Evolutionary conservation across 768 basidiomycete species (phyloP).

Genomic region (Clitopilus hobsonii): DNA sequence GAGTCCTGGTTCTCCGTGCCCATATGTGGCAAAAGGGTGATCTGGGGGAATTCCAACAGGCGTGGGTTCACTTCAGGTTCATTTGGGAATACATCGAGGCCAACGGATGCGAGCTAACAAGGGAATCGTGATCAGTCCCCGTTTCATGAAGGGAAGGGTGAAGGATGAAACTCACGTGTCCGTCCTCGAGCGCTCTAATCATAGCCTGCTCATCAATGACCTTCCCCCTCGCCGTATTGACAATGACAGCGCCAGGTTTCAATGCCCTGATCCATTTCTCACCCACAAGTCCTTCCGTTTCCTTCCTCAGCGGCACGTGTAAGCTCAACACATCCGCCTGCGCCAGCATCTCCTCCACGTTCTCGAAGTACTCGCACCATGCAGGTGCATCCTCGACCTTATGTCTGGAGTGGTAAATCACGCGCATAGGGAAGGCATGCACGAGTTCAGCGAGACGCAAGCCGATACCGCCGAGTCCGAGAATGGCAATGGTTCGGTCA

Average conservation of each 20-base stretch:
- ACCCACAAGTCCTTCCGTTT: slow-evolving; percentile 71
- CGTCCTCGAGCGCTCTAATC: slow-evolving; percentile 79
- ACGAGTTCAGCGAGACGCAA: slow-evolving; percentile 64
- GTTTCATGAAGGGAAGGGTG: not conserved
- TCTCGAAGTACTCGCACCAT: slow-evolving; percentile 73
- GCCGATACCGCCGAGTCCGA: slow-evolving; percentile 79
- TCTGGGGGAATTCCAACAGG: slow-evolving; percentile 75
- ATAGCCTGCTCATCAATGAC: slow-evolving; percentile 86
- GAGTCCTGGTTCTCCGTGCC: slow-evolving; percentile 84
- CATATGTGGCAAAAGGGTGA: slow-evolving; percentile 88
- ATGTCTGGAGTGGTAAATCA: slow-evolving; percentile 74
- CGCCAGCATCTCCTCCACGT: slow-evolving; percentile 59
- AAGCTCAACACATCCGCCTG: slow-evolving; percentile 82
- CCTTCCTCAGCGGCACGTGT: slow-evolving; percentile 72
- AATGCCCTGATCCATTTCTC: slow-evolving; percentile 73
- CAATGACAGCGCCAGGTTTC: slow-evolving; percentile 73
- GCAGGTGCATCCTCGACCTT: slow-evolving; percentile 53
- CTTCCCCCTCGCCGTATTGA: slow-evolving; percentile 90
- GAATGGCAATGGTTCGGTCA: slow-evolving; percentile 64
- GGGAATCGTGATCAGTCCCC: slow-evolving; percentile 5
- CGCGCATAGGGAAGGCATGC: slow-evolving; percentile 83
- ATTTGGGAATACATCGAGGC: slow-evolving; percentile 83
- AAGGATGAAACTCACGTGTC: slow-evolving; percentile 63
- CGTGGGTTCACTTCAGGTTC: slow-evolving; percentile 79
- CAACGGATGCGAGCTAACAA: slow-evolving; percentile 67